phyloP scores from a whole-genome alignment of 805 yeast genomes.

The Metschnikowia cubensis region DNA sequence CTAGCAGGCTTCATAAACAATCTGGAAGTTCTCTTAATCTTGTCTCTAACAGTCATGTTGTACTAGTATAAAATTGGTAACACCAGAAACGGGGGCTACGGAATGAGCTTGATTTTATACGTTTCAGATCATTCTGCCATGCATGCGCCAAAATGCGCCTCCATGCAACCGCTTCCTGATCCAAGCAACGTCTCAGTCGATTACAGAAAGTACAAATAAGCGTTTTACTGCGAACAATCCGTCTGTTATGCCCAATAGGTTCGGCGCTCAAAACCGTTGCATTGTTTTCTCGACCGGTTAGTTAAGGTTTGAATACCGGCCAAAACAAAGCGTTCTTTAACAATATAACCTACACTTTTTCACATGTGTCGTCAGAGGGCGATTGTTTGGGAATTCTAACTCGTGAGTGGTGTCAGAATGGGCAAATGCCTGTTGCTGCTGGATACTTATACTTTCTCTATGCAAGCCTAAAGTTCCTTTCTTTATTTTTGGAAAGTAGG shows the following conservation, averaged over 20 bases:
- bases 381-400: not conserved
- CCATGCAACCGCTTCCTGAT: constrained; percentile 4
- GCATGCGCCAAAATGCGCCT: constrained; percentile 3
- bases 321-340: not conserved
- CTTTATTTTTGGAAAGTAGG: not conserved
- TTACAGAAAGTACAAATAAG: not conserved
- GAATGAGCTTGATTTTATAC: not conserved
- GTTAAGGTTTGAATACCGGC: not conserved
- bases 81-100: not conserved
- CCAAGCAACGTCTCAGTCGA: not conserved
- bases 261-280: not conserved
- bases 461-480: not conserved
- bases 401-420: not conserved
- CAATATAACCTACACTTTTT: not conserved
- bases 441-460: not conserved
- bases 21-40: constrained; percentile 15
- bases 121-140: constrained; percentile 1
- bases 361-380: not conserved
- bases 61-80: not conserved
- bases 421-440: not conserved
- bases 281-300: not conserved
- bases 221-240: not conserved
- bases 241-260: not conserved
- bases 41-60: constrained; percentile 17
- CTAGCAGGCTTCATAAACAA: constrained; percentile 8